Base-by-base conservation (phyloP, 2,329 filamentous ascomycete genomes). In the Ilyonectria destructans region DNA sequence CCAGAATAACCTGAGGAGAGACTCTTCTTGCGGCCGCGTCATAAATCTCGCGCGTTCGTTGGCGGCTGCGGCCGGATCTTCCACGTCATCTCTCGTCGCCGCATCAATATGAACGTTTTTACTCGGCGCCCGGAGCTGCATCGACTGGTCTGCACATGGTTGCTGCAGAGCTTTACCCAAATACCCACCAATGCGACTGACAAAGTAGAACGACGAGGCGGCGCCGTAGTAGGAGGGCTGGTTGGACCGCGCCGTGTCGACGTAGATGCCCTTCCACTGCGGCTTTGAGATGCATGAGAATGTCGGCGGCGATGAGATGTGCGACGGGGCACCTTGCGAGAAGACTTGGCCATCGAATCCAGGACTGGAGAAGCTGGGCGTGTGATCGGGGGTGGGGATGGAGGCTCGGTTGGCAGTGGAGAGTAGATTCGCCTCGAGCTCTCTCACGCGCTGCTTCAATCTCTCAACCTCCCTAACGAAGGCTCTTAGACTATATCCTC, bases 1-100 rank as follows among this genome's bases (percentile, higher is more conserved):
- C 85, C 85, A 87, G 71, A 84, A 87, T 8, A 85, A 68, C n/a
- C 78, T 76, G 7, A 87, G 71, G 40, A 86, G 84, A 52, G 82
- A 83, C 54, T 86, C 84, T 74, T 87, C 85, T 69, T 87, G 81
- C 2, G 75, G 75, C 19, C 77, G 75, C 6, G 75, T 80, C 23
- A 86, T 69, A 23, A 29, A 43, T 10, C 43, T 26, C 6, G 23
- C 31, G 48, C 26, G 23, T 31, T 43, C 62, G 12, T 26, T 65
- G 3, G 8, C 48, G 12, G 31, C 29, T 23, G 51, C 45, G 6
- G 40, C 23, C 26, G 23, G 37, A n/a, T 43, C 40, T 13, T 31
- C 17, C n/a, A 21, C 13, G 12, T 46, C 37, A 6, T 33, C 49
- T 13, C 52, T 33, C 7, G 21, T 48, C 13, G 54, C 58, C 17